phyloP scores from a whole-genome alignment of 805 yeast genomes.

The Wickerhamiella azymoides region DNA sequence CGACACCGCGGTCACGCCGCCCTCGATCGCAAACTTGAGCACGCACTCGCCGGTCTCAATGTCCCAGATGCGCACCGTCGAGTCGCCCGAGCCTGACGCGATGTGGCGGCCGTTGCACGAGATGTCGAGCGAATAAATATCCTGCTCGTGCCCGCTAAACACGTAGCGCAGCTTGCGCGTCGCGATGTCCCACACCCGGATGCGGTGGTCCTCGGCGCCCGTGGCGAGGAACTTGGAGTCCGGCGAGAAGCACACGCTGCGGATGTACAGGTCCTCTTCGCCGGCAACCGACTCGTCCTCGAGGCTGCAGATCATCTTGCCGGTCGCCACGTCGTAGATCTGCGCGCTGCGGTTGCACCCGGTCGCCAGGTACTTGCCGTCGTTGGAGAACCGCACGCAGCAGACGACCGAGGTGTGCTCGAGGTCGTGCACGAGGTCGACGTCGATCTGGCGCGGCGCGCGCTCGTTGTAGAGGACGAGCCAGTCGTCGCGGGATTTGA shows the following conservation, averaged over 20 bases:
- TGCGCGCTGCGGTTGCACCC: slow-evolving; percentile 95
- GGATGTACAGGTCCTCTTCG: slow-evolving; percentile 74
- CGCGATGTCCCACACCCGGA: slow-evolving; percentile 90
- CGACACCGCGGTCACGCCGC: slow-evolving; percentile 96
- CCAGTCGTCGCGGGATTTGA: slow-evolving; percentile 73
- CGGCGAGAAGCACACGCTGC: slow-evolving; percentile 93
- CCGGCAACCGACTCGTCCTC: slow-evolving; percentile 66
- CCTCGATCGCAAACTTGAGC: slow-evolving; percentile 79
- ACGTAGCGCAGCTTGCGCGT: slow-evolving; percentile 74
- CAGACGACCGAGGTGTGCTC: slow-evolving; percentile 93
- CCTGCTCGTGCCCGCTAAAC: slow-evolving; percentile 88
- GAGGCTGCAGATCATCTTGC: slow-evolving; percentile 74
- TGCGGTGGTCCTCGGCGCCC: slow-evolving; percentile 64
- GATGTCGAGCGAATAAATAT: slow-evolving; percentile 87
- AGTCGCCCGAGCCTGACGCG: slow-evolving; percentile 92
- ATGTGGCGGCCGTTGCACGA: slow-evolving; percentile 88
- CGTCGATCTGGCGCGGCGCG: slow-evolving; percentile 60
- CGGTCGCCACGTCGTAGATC: slow-evolving; percentile 83
- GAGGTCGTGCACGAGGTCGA: slow-evolving; percentile 75
- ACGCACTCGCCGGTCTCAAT: slow-evolving; percentile 79
- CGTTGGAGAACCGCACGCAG: slow-evolving; percentile 84
- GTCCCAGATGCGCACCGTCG: slow-evolving; percentile 95
- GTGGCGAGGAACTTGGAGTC: slow-evolving; percentile 89
- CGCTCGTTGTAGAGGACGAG: slow-evolving; percentile 85
- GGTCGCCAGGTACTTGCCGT: slow-evolving; percentile 86